Evolutionary conservation across 148 eudicot species (phyloP).

Genomic region (Diospyros kaki): DNA sequence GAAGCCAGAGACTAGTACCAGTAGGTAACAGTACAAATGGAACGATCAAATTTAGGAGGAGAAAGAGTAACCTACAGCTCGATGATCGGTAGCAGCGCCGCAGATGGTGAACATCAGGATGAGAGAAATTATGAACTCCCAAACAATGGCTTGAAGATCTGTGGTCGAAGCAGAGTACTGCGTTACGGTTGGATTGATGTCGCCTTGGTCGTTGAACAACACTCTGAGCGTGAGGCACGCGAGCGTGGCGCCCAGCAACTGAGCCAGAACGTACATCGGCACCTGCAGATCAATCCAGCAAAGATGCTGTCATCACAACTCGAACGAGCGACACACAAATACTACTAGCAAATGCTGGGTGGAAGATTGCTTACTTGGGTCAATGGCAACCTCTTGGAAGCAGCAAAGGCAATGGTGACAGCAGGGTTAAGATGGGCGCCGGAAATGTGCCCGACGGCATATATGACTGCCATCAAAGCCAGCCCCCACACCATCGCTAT

Average conservation of each 20-base stretch:
- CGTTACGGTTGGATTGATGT: conserved; percentile 26
- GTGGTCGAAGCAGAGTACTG: conserved; percentile 25
- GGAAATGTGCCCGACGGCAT: conserved; percentile 41
- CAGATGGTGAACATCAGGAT: conserved; percentile 30
- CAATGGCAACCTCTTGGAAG: conserved; percentile 23
- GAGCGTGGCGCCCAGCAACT: conserved; percentile 36
- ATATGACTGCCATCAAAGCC: conserved; percentile 28
- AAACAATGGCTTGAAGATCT: conserved; percentile 33
- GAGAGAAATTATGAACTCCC: conserved; percentile 42
- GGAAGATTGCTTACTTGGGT: conserved; percentile 13
- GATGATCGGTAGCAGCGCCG: conserved; percentile 32
- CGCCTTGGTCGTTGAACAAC: conserved; percentile 27
- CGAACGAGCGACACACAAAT: no score
- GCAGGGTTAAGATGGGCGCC: conserved; percentile 50
- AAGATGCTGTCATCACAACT: no score
- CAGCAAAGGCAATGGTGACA: conserved; percentile 38
- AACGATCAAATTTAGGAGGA: not conserved
- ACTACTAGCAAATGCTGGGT: no score
- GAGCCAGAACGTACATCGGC: conserved; percentile 35
- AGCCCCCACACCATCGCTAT: conserved; percentile 36
- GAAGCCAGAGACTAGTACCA: not conserved
- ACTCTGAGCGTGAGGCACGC: conserved; percentile 37
- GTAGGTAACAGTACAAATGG: not conserved
- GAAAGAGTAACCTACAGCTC: conserved; percentile 29
- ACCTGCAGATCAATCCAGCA: conserved; percentile 21